Conservation (phyloP, 2,329 filamentous ascomycete genomes). For the Dactylonectria estremocensis region DNA sequence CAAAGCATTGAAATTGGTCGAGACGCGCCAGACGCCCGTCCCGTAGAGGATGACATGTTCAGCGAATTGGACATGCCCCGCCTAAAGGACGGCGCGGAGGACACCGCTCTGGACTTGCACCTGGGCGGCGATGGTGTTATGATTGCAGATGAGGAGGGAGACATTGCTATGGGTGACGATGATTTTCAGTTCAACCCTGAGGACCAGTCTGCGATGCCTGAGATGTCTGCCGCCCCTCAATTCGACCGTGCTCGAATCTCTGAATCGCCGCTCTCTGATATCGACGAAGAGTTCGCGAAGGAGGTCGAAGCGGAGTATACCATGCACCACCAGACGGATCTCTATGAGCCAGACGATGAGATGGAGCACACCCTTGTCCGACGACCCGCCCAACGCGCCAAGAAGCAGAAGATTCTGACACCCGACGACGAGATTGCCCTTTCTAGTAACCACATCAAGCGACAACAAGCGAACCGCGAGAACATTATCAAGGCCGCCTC, state of each 20-base stretch:
- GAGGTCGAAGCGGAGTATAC: conserved; percentile 73
- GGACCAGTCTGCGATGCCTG: conserved; percentile 71
- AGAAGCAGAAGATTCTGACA: conserved; percentile 84
- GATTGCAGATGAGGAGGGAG: conserved; percentile 76
- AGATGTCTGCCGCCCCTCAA: conserved; percentile 61
- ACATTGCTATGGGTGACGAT: conserved; percentile 72
- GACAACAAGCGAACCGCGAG: conserved; percentile 87
- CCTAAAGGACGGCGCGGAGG: conserved; percentile 71
- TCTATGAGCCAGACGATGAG: conserved; percentile 75
- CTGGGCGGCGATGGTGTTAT: conserved; percentile 69
- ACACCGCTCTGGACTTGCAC: conserved; percentile 69
- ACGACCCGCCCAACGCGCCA: conserved; percentile 79
- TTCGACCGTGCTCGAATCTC: conserved; percentile 74
- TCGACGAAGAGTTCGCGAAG: conserved; percentile 74
- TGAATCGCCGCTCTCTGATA: conserved; percentile 79
- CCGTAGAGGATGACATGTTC: conserved; percentile 79
- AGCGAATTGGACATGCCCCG: conserved; percentile 73
- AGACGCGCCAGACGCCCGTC: conserved; percentile 80
- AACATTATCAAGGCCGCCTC: conserved; percentile 87
- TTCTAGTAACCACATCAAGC: conserved; percentile 83
- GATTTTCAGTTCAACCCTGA: conserved; percentile 77
- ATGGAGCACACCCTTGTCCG: conserved; percentile 72
- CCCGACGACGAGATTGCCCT: conserved; percentile 88
- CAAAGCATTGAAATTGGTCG: conserved; percentile 90
- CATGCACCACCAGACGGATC: conserved; percentile 67